phyloP scores from a whole-genome alignment of 352 stramenopile genomes.

The Globisporangium iwayamae region DNA sequence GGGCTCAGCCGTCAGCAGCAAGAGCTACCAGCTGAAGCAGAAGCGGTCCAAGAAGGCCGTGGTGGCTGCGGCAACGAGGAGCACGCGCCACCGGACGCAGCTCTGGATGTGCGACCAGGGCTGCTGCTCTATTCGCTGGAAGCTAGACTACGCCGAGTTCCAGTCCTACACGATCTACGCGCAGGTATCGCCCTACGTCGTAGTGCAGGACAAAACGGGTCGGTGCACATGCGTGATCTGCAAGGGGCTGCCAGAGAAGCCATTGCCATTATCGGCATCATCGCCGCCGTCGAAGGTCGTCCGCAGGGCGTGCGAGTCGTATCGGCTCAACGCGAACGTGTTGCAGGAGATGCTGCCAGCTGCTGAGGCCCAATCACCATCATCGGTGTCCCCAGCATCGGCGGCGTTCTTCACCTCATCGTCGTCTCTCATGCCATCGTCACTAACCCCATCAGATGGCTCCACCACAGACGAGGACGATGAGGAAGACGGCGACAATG shows the following conservation, averaged over 20 bases:
- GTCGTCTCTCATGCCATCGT: background rate
- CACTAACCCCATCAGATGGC: conserved; percentile 1
- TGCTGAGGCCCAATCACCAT: too few species aligned
- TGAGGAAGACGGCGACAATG: background rate
- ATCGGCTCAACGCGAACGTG: background rate
- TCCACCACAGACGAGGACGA: conserved; percentile 12
- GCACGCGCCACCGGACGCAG: conserved; percentile 20
- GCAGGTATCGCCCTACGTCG: conserved; percentile 60
- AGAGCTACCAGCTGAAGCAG: conserved; percentile 11
- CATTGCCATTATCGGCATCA: too few species aligned
- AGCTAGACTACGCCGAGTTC: conserved; percentile 75
- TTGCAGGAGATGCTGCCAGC: background rate
- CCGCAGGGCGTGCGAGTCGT: conserved; percentile 8
- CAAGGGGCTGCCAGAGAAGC: conserved; percentile 28
- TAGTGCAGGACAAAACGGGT: conserved; percentile 51
- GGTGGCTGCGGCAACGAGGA: background rate
- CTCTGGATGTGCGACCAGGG: conserved; percentile 60
- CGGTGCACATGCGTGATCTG: conserved; percentile 63
- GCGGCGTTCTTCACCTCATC: background rate
- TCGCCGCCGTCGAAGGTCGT: conserved; percentile 4
- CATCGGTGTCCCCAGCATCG: background rate
- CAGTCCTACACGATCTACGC: conserved; percentile 64
- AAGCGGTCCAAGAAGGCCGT: conserved; percentile 3
- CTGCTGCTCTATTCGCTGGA: conserved; percentile 72
- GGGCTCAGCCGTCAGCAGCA: background rate